A percentile compares a stretch with the other conserved stretches of the same genome.
Evolutionary conservation across 768 basidiomycete species (phyloP).

Genomic region (Boletus huronensis): DNA sequence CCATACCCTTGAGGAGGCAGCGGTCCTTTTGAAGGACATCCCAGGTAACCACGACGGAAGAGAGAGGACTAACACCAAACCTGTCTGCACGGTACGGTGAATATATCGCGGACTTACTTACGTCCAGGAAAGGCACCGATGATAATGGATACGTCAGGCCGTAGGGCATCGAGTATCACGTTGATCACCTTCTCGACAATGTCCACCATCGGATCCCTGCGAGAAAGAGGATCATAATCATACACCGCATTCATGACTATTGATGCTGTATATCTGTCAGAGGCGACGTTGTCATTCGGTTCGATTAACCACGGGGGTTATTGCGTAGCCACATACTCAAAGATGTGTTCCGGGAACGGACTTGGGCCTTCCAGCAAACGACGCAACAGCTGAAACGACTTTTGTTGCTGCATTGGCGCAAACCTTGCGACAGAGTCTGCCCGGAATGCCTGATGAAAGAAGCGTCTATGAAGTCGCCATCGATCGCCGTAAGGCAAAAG

Average conservation of each 20-base stretch:
- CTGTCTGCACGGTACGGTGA: not conserved
- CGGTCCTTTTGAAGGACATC: constrained; percentile 8
- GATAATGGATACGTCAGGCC: constrained; percentile 7
- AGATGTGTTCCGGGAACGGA: constrained; percentile 30
- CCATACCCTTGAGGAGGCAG: not conserved
- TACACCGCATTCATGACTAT: constrained; percentile 11
- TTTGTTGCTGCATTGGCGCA: constrained; percentile 27
- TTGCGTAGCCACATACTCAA: constrained; percentile 18
- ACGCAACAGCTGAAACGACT: constrained; percentile 28
- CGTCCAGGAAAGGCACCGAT: constrained; percentile 12
- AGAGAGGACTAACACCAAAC: not conserved
- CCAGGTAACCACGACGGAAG: constrained; percentile 14
- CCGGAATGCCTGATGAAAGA: constrained; percentile 24
- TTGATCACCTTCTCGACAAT: constrained; percentile 7
- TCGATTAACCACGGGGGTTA: not conserved
- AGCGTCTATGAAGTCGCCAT: constrained; percentile 30
- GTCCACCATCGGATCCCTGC: constrained; percentile 6
- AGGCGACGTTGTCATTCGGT: not conserved
- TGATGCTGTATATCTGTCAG: constrained; percentile 12
- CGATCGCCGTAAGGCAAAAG: constrained; percentile 27
- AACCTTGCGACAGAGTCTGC: constrained; percentile 16
- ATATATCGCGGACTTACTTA: not conserved
- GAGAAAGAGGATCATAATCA: constrained; percentile 14
- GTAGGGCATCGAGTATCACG: constrained; percentile 3
- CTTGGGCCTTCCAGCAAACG: constrained; percentile 31